Evolutionary conservation across 371 early-diverging fungal species (phyloP).

Genomic region (Lichtheimia ornata): DNA sequence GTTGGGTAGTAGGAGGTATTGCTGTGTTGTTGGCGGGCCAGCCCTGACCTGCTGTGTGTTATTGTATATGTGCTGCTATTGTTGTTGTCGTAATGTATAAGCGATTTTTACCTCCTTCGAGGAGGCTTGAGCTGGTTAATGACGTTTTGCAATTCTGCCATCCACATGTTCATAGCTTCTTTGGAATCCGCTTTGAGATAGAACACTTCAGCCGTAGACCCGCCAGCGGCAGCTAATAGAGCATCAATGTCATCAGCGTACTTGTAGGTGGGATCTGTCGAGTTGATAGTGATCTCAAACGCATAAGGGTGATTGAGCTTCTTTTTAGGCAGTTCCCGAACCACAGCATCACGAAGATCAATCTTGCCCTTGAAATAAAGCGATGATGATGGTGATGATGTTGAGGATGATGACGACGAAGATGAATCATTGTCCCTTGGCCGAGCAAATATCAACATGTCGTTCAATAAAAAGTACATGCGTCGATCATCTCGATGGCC

Average conservation of each 20-base stretch:
- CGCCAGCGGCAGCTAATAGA: slow-evolving; percentile 21
- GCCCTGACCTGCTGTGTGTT: too few species aligned
- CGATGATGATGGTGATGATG: neutral
- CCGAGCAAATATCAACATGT: slow-evolving; percentile 18
- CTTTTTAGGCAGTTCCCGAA: slow-evolving; percentile 17
- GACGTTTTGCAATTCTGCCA: slow-evolving; percentile 15
- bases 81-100: too few species aligned
- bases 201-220: slow-evolving; percentile 14
- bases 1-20: too few species aligned
- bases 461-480: slow-evolving; percentile 21
- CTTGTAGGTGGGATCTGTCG: slow-evolving; percentile 18
- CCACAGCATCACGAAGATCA: slow-evolving; percentile 13
- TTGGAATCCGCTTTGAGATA: slow-evolving; percentile 20
- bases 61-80: too few species aligned
- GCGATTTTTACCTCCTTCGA: slow-evolving; percentile 7
- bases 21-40: too few species aligned
- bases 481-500: slow-evolving; percentile 17
- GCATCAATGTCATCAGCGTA: slow-evolving; percentile 24
- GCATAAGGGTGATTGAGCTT: slow-evolving; percentile 11
- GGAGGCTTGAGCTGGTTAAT: slow-evolving; percentile 11
- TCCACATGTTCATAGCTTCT: slow-evolving; percentile 19
- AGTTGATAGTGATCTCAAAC: slow-evolving; percentile 19
- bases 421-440: slow-evolving; percentile 12
- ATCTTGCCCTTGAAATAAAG: slow-evolving; percentile 23
- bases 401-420: neutral